phyloP scores from a whole-genome alignment of 2,329 filamentous ascomycete species.

The Thielaviopsis ethacetica region DNA sequence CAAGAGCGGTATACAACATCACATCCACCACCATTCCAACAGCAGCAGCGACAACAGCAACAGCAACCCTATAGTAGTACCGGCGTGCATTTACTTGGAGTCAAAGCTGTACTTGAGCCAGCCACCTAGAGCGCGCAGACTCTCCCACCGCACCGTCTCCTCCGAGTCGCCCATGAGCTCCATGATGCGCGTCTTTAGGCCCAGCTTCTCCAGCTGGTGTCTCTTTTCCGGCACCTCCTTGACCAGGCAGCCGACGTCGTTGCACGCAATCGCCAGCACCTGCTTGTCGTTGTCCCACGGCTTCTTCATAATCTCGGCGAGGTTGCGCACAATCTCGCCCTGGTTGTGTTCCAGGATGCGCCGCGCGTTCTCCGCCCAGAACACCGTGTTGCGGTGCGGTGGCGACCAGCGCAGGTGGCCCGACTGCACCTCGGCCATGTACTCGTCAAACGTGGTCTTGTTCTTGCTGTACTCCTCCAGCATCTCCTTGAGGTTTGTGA shows the following conservation, averaged over 20 bases:
- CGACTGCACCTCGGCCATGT: slow-evolving; percentile 69
- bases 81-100: slow-evolving; percentile 13
- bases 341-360: slow-evolving; percentile 74
- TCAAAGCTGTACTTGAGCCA: slow-evolving; percentile 52
- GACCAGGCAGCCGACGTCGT: slow-evolving; percentile 76
- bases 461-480: slow-evolving; percentile 52
- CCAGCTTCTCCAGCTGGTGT: slow-evolving; percentile 62
- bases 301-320: slow-evolving; percentile 67
- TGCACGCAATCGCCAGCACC: slow-evolving; percentile 82
- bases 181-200: slow-evolving; percentile 78
- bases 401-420: slow-evolving; percentile 88
- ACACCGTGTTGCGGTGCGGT: slow-evolving; percentile 69
- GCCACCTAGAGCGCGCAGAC: slow-evolving; percentile 59
- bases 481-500: slow-evolving; percentile 43
- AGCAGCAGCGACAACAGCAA: not conserved
- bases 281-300: slow-evolving; percentile 69
- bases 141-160: slow-evolving; percentile 85
- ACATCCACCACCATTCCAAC: not conserved
- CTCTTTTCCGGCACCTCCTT: slow-evolving; percentile 80
- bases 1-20: slow-evolving; percentile 4
- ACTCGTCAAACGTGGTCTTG: slow-evolving; percentile 72
- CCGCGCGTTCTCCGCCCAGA: slow-evolving; percentile 84
- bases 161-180: slow-evolving; percentile 82
- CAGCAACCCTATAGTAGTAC: not conserved
- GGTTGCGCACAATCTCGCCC: slow-evolving; percentile 59